Percentiles rank a stretch among this genome's conserved stretches.
Evolutionary conservation across 2,329 filamentous ascomycete species (phyloP).

Genomic region (Thielaviopsis punctulata): DNA sequence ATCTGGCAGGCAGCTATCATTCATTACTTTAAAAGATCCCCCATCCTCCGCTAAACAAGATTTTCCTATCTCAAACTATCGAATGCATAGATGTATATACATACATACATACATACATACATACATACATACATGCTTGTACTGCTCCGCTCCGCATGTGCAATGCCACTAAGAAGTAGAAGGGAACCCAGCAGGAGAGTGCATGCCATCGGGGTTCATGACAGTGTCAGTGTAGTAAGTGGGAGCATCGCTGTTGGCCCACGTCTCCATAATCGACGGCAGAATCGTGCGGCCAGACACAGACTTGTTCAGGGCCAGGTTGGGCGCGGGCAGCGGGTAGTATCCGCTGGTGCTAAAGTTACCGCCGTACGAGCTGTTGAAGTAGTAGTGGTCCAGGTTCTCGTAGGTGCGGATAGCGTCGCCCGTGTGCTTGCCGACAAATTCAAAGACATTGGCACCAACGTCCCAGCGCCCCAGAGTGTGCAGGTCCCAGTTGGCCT

Average conservation of each 20-base stretch:
- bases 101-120: no score
- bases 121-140: no score
- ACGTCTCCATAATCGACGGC: constrained; percentile 22
- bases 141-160: no score
- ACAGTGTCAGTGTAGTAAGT: constrained; percentile 26
- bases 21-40: no score
- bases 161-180: neutral
- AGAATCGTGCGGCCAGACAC: constrained; percentile 21
- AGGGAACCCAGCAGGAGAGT: constrained; percentile 20
- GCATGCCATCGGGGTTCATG: constrained; percentile 25
- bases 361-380: constrained; percentile 38
- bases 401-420: constrained; percentile 29
- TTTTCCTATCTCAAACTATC: no score
- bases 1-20: no score
- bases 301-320: constrained; percentile 21
- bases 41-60: no score
- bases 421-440: constrained; percentile 43
- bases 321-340: constrained; percentile 23
- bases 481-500: constrained; percentile 52
- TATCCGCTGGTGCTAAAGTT: constrained; percentile 24
- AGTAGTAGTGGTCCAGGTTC: constrained; percentile 26
- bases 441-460: constrained; percentile 49
- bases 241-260: constrained; percentile 21
- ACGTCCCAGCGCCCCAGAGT: constrained; percentile 57
- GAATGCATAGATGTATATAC: no score